Percentiles rank a stretch among this genome's conserved stretches.
Conservation (phyloP, 2,329 filamentous ascomycete genomes). For the Talaromyces atroroseus region DNA sequence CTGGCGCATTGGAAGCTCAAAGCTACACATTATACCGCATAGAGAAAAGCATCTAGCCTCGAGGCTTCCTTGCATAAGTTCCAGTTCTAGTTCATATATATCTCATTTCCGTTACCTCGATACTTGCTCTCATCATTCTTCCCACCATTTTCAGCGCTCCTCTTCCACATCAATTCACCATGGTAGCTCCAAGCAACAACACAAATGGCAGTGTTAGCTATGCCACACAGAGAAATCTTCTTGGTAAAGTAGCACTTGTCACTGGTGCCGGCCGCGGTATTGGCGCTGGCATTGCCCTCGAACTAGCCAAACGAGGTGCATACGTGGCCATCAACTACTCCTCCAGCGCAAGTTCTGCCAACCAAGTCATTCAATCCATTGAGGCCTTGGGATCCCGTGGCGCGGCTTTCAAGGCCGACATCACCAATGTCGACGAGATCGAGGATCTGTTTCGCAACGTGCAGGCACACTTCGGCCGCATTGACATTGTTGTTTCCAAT, state of each 20-base stretch:
- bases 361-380: slow-evolving; percentile 62
- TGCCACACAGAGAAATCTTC: slow-evolving; percentile 3
- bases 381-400: slow-evolving; percentile 59
- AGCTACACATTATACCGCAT: not conserved
- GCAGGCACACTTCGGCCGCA: slow-evolving; percentile 57
- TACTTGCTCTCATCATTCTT: not conserved
- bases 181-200: slow-evolving; percentile 8
- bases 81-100: not conserved
- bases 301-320: slow-evolving; percentile 36
- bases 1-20: not conserved
- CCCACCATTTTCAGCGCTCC: not conserved
- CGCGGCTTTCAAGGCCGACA: slow-evolving; percentile 62
- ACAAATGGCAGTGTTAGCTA: not conserved
- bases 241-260: slow-evolving; percentile 31
- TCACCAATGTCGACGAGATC: slow-evolving; percentile 60
- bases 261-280: slow-evolving; percentile 37
- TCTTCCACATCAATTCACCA: not conserved
- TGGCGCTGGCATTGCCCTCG: slow-evolving; percentile 37
- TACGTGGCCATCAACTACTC: slow-evolving; percentile 42
- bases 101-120: not conserved
- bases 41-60: not conserved
- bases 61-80: not conserved
- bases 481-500: slow-evolving; percentile 65
- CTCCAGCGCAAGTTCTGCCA: slow-evolving; percentile 59
- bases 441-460: slow-evolving; percentile 59